Evolutionary conservation across 345 rosid genomes (phyloP).

Genomic region (Gossypium anomalum): DNA sequence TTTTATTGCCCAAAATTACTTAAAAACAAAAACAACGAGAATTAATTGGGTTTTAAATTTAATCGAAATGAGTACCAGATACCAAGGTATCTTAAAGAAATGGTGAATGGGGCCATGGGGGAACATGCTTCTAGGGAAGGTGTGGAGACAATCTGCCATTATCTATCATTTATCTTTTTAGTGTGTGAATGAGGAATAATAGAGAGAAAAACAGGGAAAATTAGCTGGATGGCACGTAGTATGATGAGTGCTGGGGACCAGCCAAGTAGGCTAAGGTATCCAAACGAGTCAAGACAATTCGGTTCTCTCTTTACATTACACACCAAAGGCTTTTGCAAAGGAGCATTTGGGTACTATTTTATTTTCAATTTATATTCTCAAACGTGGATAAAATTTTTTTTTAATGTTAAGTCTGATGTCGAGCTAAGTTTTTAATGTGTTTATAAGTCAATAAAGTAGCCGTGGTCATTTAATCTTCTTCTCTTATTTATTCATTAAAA

Average conservation of each 20-base stretch:
- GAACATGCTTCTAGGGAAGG: neutral
- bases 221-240: slow-evolving; percentile 38
- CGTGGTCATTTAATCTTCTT: too few species aligned
- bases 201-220: neutral
- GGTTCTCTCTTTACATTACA: neutral
- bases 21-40: neutral
- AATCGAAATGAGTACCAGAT: neutral
- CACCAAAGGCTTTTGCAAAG: too few species aligned
- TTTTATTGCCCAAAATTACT: neutral
- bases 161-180: neutral
- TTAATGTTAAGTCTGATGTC: too few species aligned
- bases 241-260: slow-evolving; percentile 20
- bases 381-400: neutral
- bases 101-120: neutral
- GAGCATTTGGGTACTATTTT: too few species aligned
- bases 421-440: too few species aligned
- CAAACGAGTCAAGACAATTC: neutral
- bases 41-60: too few species aligned
- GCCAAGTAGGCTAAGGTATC: neutral
- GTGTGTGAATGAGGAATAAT: too few species aligned
- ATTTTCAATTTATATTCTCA: neutral
- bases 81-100: too few species aligned
- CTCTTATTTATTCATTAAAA: too few species aligned
- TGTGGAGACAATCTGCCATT: neutral
- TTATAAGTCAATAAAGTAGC: too few species aligned